Conservation (phyloP, 495 filamentous ascomycete genomes). For the Margaritispora aquatica region DNA sequence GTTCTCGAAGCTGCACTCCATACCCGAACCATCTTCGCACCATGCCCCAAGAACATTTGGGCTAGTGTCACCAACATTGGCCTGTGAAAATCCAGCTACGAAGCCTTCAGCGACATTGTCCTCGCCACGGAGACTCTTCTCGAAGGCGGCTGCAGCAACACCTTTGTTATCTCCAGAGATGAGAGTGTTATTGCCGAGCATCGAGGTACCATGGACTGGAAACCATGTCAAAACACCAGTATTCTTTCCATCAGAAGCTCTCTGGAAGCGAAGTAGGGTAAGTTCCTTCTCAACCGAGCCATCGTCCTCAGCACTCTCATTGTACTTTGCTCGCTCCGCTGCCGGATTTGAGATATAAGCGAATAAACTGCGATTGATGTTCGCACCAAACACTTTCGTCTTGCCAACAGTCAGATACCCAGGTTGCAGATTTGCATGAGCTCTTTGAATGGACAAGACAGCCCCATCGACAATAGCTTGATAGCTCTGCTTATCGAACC, state of each 20-base stretch:
- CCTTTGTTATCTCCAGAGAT: constrained; percentile 96
- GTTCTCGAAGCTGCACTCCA: constrained; percentile 65
- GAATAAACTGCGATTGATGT: constrained; percentile 85
- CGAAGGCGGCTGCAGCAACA: constrained; percentile 81
- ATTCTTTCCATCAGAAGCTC: constrained; percentile 63
- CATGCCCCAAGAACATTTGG: constrained; percentile 84
- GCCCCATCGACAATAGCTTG: constrained; percentile 86
- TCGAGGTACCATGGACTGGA: constrained; percentile 85
- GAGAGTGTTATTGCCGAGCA: constrained; percentile 89
- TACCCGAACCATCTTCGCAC: constrained; percentile 71
- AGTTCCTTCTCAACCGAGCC: constrained; percentile 81
- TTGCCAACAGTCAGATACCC: constrained; percentile 69
- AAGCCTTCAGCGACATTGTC: constrained; percentile 55
- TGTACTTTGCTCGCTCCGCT: constrained; percentile 68
- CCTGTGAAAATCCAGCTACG: constrained; percentile 90
- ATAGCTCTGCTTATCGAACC: constrained; percentile 86
- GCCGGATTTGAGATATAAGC: constrained; percentile 88
- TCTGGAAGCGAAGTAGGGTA: constrained; percentile 76
- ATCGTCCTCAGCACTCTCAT: constrained; percentile 45
- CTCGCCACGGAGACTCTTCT: constrained; percentile 55
- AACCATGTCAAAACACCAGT: constrained; percentile 88
- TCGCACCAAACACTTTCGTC: constrained; percentile 72
- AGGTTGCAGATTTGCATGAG: constrained; percentile 66
- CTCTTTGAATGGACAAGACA: constrained; percentile 70
- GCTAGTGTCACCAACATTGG: constrained; percentile 88